Base-by-base conservation (phyloP, 2,329 filamentous ascomycete species). In the Fusarium redolens region DNA sequence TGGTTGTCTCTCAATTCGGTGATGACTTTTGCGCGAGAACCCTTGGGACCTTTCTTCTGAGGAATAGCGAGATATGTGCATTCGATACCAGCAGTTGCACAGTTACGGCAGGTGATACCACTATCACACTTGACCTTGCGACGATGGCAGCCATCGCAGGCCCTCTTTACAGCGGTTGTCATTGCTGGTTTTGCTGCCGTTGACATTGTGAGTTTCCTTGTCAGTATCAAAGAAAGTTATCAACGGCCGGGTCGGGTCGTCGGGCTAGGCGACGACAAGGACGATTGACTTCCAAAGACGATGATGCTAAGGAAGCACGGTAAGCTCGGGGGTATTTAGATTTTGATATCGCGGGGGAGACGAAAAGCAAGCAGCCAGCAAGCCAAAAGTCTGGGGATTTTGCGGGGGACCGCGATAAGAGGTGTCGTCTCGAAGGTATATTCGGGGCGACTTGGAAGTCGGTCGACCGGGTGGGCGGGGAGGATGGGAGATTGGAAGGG, bases 11-110 rank as follows among this genome's bases (percentile, higher is more conserved):
- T 88, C 68, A 94, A 81, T 78, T 93, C 91, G 78, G 91, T 93
- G 80, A 94, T 92, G 65, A 94, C 91, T 81, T 93, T 94, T 56
- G 92, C 92, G 68, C 91, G 85, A 37, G 90, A 92, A 72, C 92
- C 92, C 82, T 93, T 93, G 47, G 92, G 92, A 3, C 92, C 92
- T 80, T 93, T 93, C 83, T 93, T 93, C 82, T 92, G 92, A 4
- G 91, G 91, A 40, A 93, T 90, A 38, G 91, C 90, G 83, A 92
- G 91, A 86, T 93, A 94, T 35, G 91, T 93, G 85, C 92, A 94
- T 17, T 87, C 85, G 22, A 93, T 85, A 77, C 90, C 87, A 11
- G 92, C 90, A 12, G 91, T 88, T 17, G 86, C 86, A 82, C 92
- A 94, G 81, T 93, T 93, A 68, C 89, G 87, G 81, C 92, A 94